Percentiles rank a stretch among this genome's conserved stretches.
Conservation (phyloP, 116 monocot genomes). For the Trichopus zeylanicus region DNA sequence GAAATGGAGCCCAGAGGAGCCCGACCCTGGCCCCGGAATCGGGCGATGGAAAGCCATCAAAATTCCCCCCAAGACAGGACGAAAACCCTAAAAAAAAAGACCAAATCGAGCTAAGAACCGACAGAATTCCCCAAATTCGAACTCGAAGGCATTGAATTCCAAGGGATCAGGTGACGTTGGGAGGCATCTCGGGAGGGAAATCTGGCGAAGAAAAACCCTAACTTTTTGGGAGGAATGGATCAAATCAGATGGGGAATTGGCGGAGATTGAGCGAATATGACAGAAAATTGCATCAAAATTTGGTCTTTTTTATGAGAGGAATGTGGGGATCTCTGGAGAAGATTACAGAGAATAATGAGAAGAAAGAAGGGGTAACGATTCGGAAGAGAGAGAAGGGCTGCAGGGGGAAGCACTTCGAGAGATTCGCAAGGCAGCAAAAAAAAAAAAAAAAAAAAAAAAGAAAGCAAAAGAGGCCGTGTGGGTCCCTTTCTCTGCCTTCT, state of each 20-base stretch:
- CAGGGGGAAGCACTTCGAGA: too few species aligned
- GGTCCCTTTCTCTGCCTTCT: not conserved
- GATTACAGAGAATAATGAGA: not conserved
- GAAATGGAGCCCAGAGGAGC: conserved; percentile 31
- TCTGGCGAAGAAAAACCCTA: not conserved
- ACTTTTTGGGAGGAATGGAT: not conserved
- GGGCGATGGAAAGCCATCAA: conserved; percentile 26
- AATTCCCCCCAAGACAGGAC: not conserved
- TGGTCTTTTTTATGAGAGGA: not conserved
- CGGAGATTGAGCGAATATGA: not conserved
- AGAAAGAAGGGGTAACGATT: not conserved
- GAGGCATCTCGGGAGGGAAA: too few species aligned
- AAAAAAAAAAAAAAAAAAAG: not conserved
- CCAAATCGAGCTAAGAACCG: not conserved
- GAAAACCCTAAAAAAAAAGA: not conserved
- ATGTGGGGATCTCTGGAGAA: not conserved
- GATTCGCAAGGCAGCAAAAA: not conserved
- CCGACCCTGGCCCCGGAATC: conserved; percentile 23
- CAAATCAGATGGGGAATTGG: not conserved
- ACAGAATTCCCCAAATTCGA: not conserved
- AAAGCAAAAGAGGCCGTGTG: too few species aligned
- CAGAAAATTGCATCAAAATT: not conserved
- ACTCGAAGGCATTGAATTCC: not conserved
- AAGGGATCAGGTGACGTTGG: not conserved
- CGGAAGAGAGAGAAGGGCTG: not conserved